A percentile compares a stretch with the other conserved stretches of the same genome.
Evolutionary conservation across 768 basidiomycete species (phyloP).

Genomic region (Udeniomyces megalosporus): DNA sequence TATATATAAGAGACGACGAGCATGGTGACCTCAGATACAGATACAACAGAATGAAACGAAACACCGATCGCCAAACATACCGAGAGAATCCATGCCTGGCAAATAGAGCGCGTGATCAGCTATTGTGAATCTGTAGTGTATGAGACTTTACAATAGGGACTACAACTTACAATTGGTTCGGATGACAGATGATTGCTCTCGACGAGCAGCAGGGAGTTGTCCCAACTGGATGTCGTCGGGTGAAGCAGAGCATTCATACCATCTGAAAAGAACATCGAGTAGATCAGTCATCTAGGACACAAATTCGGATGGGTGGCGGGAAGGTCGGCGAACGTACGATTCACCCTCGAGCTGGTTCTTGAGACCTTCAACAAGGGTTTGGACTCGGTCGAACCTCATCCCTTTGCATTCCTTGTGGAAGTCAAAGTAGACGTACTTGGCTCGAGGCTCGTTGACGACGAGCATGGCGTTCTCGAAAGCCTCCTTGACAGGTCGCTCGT

Average conservation of each 20-base stretch:
- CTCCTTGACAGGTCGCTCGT: conserved; percentile 88
- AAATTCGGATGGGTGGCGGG: conserved; percentile 25
- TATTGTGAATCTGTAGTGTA: no score
- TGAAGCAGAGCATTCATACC: neutral
- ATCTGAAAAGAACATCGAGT: neutral
- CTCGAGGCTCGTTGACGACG: conserved; percentile 49
- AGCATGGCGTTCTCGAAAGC: conserved; percentile 68
- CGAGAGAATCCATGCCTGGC: conserved; percentile 15
- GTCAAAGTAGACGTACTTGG: conserved; percentile 87
- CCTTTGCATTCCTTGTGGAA: conserved; percentile 90
- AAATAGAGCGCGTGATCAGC: neutral
- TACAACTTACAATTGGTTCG: conserved; percentile 6
- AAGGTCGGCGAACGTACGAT: no score
- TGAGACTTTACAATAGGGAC: neutral
- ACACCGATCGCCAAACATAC: neutral
- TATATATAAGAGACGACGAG: conserved; percentile 25
- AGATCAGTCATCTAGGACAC: conserved; percentile 48
- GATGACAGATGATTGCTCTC: conserved; percentile 1
- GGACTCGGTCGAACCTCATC: conserved; percentile 89
- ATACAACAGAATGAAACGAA: neutral
- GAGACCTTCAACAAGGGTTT: conserved; percentile 58
- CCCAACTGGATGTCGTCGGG: neutral
- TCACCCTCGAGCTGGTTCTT: neutral
- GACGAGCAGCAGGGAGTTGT: neutral
- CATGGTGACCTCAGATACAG: neutral